Conservation (phyloP, 2,329 filamentous ascomycete genomes). For the Aspergillus spinulosporus region DNA sequence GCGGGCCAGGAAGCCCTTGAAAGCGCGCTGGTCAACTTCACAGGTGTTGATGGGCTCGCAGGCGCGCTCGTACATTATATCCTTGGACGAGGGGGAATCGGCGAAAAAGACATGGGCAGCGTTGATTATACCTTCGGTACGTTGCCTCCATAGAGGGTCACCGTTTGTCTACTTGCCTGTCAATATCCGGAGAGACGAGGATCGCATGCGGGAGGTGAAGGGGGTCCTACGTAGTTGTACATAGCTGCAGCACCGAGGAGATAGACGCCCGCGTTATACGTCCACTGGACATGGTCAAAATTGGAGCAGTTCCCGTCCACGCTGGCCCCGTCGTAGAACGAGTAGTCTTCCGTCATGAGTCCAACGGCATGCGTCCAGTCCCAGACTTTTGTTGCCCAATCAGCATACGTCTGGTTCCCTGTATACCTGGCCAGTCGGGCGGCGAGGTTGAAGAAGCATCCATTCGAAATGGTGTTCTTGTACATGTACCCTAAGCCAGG, state of each 20-base stretch:
- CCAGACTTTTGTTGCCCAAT: conserved; percentile 70
- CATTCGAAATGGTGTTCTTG: conserved; percentile 39
- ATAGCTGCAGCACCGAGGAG: conserved; percentile 58
- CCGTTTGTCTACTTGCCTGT: conserved; percentile 35
- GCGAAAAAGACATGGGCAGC: conserved; percentile 55
- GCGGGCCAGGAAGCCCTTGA: conserved; percentile 65
- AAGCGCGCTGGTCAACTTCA: conserved; percentile 64
- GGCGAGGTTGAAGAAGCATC: conserved; percentile 36
- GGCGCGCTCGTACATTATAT: conserved; percentile 60
- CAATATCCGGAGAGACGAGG: background rate
- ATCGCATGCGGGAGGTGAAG: too few species aligned
- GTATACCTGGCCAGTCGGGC: conserved; percentile 34
- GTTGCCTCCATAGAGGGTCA: conserved; percentile 53
- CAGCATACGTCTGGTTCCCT: conserved; percentile 33
- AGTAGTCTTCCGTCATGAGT: conserved; percentile 52
- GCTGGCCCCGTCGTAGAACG: conserved; percentile 58
- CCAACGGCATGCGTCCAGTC: conserved; percentile 56
- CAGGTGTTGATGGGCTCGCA: conserved; percentile 59
- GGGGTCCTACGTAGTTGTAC: conserved; percentile 52
- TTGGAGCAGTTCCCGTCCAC: conserved; percentile 53
- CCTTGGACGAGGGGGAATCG: conserved; percentile 30
- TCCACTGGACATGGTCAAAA: conserved; percentile 57
- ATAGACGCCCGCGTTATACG: conserved; percentile 58
- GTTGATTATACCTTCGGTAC: conserved; percentile 56
- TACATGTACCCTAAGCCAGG: conserved; percentile 28